Evolutionary conservation across 1,284 basidiomycete genomes (phyloP), one percentile per base, ranked within the genome.

Genomic region (Melanopsichium pennsylvanicum): DNA sequence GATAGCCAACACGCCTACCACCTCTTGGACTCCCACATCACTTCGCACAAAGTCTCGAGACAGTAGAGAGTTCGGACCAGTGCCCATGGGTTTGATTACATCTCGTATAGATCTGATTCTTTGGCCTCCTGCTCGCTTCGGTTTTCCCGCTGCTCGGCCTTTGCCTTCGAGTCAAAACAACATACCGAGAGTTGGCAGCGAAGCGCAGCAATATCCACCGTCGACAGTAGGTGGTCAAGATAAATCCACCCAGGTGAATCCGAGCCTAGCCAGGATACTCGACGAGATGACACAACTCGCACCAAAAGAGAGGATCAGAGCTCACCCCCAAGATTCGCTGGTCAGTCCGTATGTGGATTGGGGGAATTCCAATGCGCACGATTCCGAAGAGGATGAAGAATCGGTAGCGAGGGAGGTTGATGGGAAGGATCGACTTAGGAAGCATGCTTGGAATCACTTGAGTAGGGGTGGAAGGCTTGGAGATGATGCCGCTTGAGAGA

Each of bases 41-140:
- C 6, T 41, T 2, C 15, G 40, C 2, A 61, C 37, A 18, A 70
- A 64, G 41, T 57, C 51, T 22, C 44, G 81, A 27, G 85, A 86
- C 69, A 83, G 82, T 19, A 83, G 85, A 45, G 82, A 82, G 2
- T 85, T 84, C 56, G 85, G 85, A 0, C 84, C 85, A 2, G 84
- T 85, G n/a, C 83, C 84, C 4, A 71, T 85, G 7, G 83, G 82
- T 0, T 63, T 85, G 0, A 75, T 85, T 45, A 82, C 81, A 10
- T 73, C 82, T 0, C 62, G 80, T 8, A 83, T 85, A 13, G 71
- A 82, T 10, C 77, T 71, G 22, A 78, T 85, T 15, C 36, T 85
- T 11, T 85, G 82, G 82, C 84, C 84, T 7, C 78, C 67, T 1
- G 13, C 26, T 19, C 64, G 75, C 1, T 76, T 75, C 52, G 76